Conservation (phyloP, 768 basidiomycete species). For the Neoboletus subvelutipes region DNA sequence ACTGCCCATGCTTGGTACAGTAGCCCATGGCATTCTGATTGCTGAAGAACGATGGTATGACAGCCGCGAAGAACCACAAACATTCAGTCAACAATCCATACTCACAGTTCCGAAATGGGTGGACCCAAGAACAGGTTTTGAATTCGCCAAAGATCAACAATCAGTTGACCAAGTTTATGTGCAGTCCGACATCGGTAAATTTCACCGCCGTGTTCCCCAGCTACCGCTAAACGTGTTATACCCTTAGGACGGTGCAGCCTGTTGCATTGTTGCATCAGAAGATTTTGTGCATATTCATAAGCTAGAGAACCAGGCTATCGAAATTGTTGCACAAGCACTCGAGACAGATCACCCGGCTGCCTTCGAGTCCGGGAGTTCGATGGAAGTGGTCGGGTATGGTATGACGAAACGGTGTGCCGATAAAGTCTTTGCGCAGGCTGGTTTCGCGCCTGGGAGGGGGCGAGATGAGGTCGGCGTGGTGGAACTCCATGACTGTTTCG, state of each 20-base stretch:
- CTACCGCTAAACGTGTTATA: neutral
- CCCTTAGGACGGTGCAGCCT: slow-evolving; percentile 68
- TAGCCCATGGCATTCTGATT: neutral
- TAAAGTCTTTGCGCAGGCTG: slow-evolving; percentile 68
- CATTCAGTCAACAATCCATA: slow-evolving; percentile 85
- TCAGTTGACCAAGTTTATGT: slow-evolving; percentile 81
- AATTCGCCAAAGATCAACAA: slow-evolving; percentile 66
- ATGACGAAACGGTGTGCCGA: slow-evolving; percentile 74
- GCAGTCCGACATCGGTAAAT: slow-evolving; percentile 76
- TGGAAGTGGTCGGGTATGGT: slow-evolving; percentile 78
- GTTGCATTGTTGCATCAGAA: slow-evolving; percentile 76
- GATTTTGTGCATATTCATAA: slow-evolving; percentile 68
- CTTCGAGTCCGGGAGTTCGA: slow-evolving; percentile 66
- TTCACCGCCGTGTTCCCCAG: neutral
- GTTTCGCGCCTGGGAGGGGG: slow-evolving; percentile 59
- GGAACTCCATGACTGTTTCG: slow-evolving; percentile 86
- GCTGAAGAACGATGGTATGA: slow-evolving; percentile 3
- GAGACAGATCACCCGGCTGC: slow-evolving; percentile 64
- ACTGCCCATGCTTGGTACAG: neutral
- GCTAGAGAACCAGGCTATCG: slow-evolving; percentile 85
- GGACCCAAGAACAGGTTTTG: slow-evolving; percentile 70
- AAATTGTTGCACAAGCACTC: slow-evolving; percentile 67
- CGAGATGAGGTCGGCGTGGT: slow-evolving; percentile 79
- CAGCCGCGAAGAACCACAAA: slow-evolving; percentile 81
- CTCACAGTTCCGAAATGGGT: slow-evolving; percentile 79